Percentiles rank a stretch among this genome's conserved stretches.
phyloP scores from a whole-genome alignment of 2,329 filamentous ascomycete genomes.

The Cordyceps cateniannulata region DNA sequence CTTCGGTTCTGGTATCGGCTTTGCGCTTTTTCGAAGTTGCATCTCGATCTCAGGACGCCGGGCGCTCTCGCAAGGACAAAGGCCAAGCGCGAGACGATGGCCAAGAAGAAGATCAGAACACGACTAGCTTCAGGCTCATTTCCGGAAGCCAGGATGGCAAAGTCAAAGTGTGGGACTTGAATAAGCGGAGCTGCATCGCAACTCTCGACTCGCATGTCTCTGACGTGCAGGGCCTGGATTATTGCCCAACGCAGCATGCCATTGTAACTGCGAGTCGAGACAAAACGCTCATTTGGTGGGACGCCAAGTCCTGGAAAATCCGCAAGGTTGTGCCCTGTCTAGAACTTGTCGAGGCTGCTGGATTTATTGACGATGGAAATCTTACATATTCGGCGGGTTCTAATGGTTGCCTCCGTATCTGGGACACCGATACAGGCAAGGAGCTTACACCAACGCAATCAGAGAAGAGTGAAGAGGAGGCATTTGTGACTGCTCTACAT shows the following conservation, averaged over 20 bases:
- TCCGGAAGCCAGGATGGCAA: constrained; percentile 94
- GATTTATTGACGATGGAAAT: constrained; percentile 66
- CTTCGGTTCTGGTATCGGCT: constrained; percentile 85
- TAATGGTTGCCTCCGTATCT: constrained; percentile 75
- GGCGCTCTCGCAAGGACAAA: constrained; percentile 28
- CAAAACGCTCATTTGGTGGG: constrained; percentile 92
- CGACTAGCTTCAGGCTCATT: constrained; percentile 66
- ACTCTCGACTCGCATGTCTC: constrained; percentile 89
- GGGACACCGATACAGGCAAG: constrained; percentile 68
- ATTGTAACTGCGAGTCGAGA: constrained; percentile 84
- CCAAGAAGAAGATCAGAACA: constrained; percentile 31
- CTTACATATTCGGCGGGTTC: constrained; percentile 80
- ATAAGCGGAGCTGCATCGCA: constrained; percentile 71
- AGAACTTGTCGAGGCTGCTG: constrained; percentile 77
- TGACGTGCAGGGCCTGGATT: constrained; percentile 83
- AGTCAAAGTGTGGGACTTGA: constrained; percentile 83
- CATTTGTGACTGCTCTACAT: constrained; percentile 67
- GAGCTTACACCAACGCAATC: constrained; percentile 73
- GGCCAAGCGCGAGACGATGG: constrained; percentile 23
- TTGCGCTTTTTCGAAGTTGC: constrained; percentile 83
- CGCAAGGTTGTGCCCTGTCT: constrained; percentile 75
- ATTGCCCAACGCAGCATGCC: constrained; percentile 64
- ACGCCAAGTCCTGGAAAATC: constrained; percentile 76
- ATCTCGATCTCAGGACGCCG: constrained; percentile 28
- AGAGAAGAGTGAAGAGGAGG: constrained; percentile 52